Evolutionary conservation across 2,329 filamentous ascomycete genomes (phyloP), one percentile per base, ranked within the genome.

Genomic region (Metarhizium humberi): DNA sequence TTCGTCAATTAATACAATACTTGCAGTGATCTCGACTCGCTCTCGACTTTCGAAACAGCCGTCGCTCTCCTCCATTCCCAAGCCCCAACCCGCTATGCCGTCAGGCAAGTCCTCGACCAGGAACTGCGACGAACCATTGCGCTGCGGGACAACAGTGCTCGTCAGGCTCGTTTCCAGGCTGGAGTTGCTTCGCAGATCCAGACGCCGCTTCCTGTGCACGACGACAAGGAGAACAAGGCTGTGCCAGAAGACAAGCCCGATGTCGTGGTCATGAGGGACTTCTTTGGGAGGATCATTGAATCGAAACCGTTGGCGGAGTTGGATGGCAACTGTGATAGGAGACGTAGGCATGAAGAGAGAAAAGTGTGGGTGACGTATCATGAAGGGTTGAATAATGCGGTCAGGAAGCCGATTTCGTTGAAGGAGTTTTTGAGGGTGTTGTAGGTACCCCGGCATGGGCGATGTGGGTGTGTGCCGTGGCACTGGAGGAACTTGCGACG

Each of bases 361-460:
- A 77, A 86, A 62, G 87, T 92, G 4, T 96, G 91, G 91, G 84
- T 95, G 46, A 92, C 84, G 59, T 96, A 85, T 69, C 85, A 96
- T 64, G 92, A 96, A 73, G 92, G 92, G 0, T 85, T 90, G 67
- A 94, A 90, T 55, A 96, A 96, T 77, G 92, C 92, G 11, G 92
- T 96, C 58, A 80, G 88, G 69, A 96, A 95, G 69, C 89, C 90
- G 2, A 84, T 96, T 58, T 88, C 88, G 8, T 69, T 96, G 68
- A 79, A 81, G 58, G 92, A 96, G 69, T 80, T 96, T 63, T 72
- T 96, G 76, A 78, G 75, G 55, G 85, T 81, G 3, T 65, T 91
- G 56, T 87, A 70, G 52, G n/a, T 18, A 3, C 2, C 5, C 11
- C 10, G 4, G 32, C 32, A 34, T 34, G 32, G 32, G 32, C 32